phyloP scores from a whole-genome alignment of 1,139 yeast genomes.

The Candida glucosophila region DNA sequence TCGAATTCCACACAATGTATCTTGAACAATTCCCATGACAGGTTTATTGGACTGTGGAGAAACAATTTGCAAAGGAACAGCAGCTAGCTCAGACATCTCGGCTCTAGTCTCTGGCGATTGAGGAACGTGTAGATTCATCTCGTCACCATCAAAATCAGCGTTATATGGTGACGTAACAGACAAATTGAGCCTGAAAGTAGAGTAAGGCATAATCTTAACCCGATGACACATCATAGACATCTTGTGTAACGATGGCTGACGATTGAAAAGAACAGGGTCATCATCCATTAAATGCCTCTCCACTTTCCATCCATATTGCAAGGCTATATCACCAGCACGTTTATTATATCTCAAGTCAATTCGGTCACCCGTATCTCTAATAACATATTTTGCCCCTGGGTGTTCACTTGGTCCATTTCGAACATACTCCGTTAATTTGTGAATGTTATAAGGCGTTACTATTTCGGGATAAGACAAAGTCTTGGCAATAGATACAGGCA shows the following conservation, averaged over 20 bases:
- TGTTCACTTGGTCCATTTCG: conserved; percentile 98
- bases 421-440: conserved; percentile 82
- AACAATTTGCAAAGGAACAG: conserved; percentile 94
- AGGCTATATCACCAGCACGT: conserved; percentile 95
- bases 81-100: conserved; percentile 88
- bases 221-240: conserved; percentile 99
- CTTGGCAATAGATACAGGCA: conserved; percentile 92
- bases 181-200: conserved; percentile 91
- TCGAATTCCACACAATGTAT: conserved; percentile 93
- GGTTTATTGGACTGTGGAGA: conserved; percentile 99
- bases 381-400: conserved; percentile 98
- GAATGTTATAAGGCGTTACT: conserved; percentile 95
- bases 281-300: conserved; percentile 97
- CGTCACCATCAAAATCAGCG: conserved; percentile 99
- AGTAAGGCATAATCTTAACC: conserved; percentile 97
- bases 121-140: conserved; percentile 99
- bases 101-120: conserved; percentile 98
- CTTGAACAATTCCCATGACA: conserved; percentile 99
- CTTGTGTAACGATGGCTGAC: conserved; percentile 98
- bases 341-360: conserved; percentile 94
- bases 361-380: conserved; percentile 97
- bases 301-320: conserved; percentile 98
- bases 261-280: conserved; percentile 95
- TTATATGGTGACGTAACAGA: conserved; percentile 98
- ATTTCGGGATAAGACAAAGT: conserved; percentile 95